Percentiles rank a stretch among this genome's conserved stretches.
Evolutionary conservation across 345 rosid genomes (phyloP).

Genomic region (Gynandropsis gynandra): DNA sequence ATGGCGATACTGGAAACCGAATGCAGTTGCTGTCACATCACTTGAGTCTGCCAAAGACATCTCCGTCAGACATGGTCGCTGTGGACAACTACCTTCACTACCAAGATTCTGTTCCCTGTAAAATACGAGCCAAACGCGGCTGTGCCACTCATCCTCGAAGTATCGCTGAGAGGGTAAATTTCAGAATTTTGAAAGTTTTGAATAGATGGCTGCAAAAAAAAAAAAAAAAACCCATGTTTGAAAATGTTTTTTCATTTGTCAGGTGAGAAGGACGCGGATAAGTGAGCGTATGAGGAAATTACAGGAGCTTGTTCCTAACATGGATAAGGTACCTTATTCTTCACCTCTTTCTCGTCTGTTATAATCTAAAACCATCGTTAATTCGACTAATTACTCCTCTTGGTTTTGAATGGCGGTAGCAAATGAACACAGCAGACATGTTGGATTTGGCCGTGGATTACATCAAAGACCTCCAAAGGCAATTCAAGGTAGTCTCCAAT

Average conservation of each 20-base stretch:
- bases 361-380: neutral
- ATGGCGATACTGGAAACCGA: conserved; percentile 33
- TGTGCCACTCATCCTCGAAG: conserved; percentile 99
- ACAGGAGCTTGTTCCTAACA: conserved; percentile 92
- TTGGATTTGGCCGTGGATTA: conserved; percentile 93
- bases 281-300: conserved; percentile 95
- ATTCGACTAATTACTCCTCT: neutral
- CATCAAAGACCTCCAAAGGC: conserved; percentile 87
- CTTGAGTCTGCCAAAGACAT: conserved; percentile 60
- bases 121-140: conserved; percentile 94
- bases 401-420: conserved; percentile 38
- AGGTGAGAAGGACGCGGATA: conserved; percentile 94
- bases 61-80: conserved; percentile 45
- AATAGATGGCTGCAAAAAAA: neutral
- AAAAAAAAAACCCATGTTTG: no score
- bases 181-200: neutral
- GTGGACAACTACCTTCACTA: conserved; percentile 60
- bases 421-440: conserved; percentile 96
- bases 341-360: neutral
- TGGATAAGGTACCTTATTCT: conserved; percentile 74
- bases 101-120: conserved; percentile 94
- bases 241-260: neutral
- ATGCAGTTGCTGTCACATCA: conserved; percentile 50
- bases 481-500: conserved; percentile 49
- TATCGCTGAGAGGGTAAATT: conserved; percentile 85